Evolutionary conservation across 495 filamentous ascomycete species (phyloP).

Genomic region (Xanthoparmelia taractica): DNA sequence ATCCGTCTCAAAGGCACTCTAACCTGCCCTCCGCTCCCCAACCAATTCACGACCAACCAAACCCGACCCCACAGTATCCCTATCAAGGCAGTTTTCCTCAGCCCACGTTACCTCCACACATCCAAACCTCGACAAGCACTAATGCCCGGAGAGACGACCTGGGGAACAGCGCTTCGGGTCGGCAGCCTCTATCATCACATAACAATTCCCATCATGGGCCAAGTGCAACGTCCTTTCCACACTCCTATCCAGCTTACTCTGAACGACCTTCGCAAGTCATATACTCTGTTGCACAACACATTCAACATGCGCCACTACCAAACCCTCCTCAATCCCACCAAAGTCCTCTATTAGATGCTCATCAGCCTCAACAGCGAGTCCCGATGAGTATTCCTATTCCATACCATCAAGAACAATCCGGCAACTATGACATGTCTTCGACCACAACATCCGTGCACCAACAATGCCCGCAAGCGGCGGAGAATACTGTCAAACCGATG

Average conservation of each 20-base stretch:
- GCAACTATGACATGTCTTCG: constrained; percentile 7
- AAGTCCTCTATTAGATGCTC: not conserved
- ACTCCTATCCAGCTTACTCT: not conserved
- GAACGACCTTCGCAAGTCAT: not conserved
- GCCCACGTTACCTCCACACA: not conserved
- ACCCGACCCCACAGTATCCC: not conserved
- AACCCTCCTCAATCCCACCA: constrained; percentile 12
- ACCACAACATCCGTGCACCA: constrained; percentile 1
- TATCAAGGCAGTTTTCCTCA: not conserved
- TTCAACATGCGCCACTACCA: not conserved
- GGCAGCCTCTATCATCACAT: constrained; percentile 5
- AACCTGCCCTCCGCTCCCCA: not conserved
- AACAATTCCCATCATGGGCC: constrained; percentile 3
- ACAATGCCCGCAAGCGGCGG: constrained; percentile 6
- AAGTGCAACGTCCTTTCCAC: not conserved
- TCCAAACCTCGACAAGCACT: not conserved
- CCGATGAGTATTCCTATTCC: constrained; percentile 7
- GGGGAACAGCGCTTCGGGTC: not conserved
- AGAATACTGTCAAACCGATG: constrained; percentile 23
- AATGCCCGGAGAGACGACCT: constrained; percentile 3
- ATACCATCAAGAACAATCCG: constrained; percentile 13
- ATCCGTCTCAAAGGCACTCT: constrained; percentile 3
- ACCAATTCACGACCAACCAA: constrained; percentile 4
- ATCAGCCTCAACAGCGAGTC: constrained; percentile 7
- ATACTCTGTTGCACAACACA: constrained; percentile 9